These are phyloP conservation scores for Bipolaris sorokiniana DNA, from an alignment of 2,329 filamentous ascomycete species.

Conservation along the genomic window DNA sequence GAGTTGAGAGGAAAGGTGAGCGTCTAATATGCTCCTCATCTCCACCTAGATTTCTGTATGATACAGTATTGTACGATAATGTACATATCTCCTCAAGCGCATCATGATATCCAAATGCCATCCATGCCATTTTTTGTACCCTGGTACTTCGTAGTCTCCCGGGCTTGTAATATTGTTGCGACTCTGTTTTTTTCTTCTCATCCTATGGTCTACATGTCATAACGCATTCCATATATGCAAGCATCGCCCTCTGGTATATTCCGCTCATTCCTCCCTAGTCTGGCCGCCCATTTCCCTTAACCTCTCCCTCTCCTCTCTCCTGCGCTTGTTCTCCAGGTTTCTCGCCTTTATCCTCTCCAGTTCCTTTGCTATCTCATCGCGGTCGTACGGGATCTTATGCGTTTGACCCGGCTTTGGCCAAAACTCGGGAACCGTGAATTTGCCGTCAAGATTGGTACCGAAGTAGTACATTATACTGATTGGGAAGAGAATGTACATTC, in stretches of 20 bases:
- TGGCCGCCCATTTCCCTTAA: constrained; percentile 25
- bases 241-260: not conserved
- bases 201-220: not conserved
- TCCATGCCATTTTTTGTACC: constrained; percentile 15
- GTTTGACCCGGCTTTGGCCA: constrained; percentile 86
- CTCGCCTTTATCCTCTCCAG: constrained; percentile 70
- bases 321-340: constrained; percentile 55
- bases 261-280: constrained; percentile 18
- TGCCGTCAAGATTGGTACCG: constrained; percentile 91
- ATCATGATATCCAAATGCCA: constrained; percentile 24
- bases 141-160: not conserved
- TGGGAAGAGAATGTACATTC: constrained; percentile 98
- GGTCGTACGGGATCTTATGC: constrained; percentile 76
- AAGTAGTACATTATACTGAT: constrained; percentile 99
- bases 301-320: constrained; percentile 53
- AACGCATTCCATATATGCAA: not conserved
- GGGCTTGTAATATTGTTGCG: too few relatives aligned
- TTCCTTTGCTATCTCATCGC: constrained; percentile 83
- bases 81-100: constrained; percentile 35
- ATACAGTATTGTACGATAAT: constrained; percentile 24
- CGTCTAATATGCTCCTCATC: constrained; percentile 28
- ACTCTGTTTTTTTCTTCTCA: not conserved
- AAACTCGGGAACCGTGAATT: constrained; percentile 85
- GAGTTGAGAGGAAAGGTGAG: constrained; percentile 47
- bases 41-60: not conserved